Conservation (phyloP, 1,139 yeast species). For the Geotrichum citri-aurantii region DNA sequence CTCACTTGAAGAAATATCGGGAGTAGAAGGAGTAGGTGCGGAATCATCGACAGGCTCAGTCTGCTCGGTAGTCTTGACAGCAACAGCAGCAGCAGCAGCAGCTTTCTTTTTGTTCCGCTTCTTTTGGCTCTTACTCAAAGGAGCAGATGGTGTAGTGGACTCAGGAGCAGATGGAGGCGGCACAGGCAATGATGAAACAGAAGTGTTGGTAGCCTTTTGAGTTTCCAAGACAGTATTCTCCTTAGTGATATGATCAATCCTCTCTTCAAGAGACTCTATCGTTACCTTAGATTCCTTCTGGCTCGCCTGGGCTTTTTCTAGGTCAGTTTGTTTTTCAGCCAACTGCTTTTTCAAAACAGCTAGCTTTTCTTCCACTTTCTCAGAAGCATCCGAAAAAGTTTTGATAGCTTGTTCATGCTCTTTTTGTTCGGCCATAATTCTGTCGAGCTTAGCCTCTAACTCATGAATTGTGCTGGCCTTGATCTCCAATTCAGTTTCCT, state of each 20-base stretch:
- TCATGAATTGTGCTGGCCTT: background rate
- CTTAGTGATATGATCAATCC: background rate
- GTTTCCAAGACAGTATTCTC: background rate
- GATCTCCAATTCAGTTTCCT: background rate
- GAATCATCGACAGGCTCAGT: slow-evolving; percentile 6
- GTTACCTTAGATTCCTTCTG: background rate
- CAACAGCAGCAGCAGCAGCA: slow-evolving; percentile 6
- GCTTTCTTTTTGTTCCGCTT: slow-evolving; percentile 12
- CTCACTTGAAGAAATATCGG: background rate
- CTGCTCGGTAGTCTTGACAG: slow-evolving; percentile 12
- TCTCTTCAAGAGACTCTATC: background rate
- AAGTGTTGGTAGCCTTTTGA: background rate
- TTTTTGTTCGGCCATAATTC: background rate
- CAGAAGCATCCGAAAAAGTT: background rate
- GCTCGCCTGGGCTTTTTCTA: too few species aligned
- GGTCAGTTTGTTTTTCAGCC: background rate
- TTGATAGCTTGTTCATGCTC: background rate
- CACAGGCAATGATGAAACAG: background rate
- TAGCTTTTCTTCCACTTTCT: too few species aligned
- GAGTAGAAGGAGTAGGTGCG: background rate
- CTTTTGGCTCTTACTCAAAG: slow-evolving; percentile 14
- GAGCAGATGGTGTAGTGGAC: background rate
- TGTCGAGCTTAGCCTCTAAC: too few species aligned
- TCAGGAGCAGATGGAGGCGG: background rate
- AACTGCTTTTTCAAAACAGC: slow-evolving; percentile 9